A percentile compares a stretch with the other conserved stretches of the same genome.
phyloP scores from a whole-genome alignment of 192 early-diverging fungal species.

The Backusella morwellensis region DNA sequence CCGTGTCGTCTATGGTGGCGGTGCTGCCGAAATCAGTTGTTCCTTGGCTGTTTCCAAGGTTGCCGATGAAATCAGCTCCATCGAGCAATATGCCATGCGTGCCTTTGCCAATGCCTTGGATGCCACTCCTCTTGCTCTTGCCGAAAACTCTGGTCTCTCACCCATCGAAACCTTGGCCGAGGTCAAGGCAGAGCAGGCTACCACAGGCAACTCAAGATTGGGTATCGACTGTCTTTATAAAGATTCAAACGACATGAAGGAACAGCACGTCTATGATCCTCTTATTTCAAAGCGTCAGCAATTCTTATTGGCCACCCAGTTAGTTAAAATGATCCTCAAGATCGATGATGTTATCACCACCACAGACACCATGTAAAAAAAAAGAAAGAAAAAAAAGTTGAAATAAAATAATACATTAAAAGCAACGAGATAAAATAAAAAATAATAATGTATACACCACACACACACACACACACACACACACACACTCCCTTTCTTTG shows the following conservation, averaged over 20 bases:
- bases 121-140: conserved; percentile 69
- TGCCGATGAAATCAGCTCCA: conserved; percentile 68
- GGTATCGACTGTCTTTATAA: conserved; percentile 96
- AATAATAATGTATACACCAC: not conserved
- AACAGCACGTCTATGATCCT: conserved; percentile 98
- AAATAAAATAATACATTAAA: not conserved
- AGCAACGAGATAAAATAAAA: not conserved
- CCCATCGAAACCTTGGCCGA: conserved; percentile 97
- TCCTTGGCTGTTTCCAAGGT: conserved; percentile 93
- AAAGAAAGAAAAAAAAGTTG: not conserved
- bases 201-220: conserved; percentile 80
- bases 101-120: conserved; percentile 97
- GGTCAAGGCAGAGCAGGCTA: conserved; percentile 92
- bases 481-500: not conserved
- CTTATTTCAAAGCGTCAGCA: conserved; percentile 98
- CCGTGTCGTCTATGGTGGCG: conserved; percentile 99
- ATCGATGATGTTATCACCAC: conserved; percentile 83
- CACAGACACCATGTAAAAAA: not conserved
- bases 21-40: conserved; percentile 95
- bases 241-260: conserved; percentile 95
- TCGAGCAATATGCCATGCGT: conserved; percentile 99
- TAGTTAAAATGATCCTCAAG: conserved; percentile 93
- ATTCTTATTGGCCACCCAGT: conserved; percentile 21
- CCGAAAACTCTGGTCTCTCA: conserved; percentile 95
- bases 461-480: not conserved